A percentile compares a stretch with the other conserved stretches of the same genome.
These are phyloP conservation scores for Xerocomellus dryophilus DNA, from an alignment of 768 basidiomycete genomes.

Conservation along the genomic window DNA sequence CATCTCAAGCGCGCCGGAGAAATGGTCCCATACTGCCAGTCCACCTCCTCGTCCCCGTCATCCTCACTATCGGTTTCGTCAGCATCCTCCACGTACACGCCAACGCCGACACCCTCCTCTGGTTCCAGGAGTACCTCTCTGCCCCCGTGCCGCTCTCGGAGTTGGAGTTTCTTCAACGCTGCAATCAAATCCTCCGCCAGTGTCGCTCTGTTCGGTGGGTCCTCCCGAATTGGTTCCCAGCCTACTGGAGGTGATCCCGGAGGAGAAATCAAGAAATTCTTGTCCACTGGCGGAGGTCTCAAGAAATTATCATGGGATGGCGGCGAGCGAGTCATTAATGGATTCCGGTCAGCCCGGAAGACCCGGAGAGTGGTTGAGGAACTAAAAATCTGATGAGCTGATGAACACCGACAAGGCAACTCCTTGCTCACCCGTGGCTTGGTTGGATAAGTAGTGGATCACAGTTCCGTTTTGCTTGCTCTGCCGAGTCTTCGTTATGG, in stretches of 20 bases:
- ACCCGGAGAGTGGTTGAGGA: conserved; percentile 55
- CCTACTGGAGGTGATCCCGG: conserved; percentile 97
- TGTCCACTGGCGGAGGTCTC: conserved; percentile 74
- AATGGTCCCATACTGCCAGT: conserved; percentile 59
- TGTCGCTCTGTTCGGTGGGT: conserved; percentile 80
- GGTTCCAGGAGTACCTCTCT: conserved; percentile 65
- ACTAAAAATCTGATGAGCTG: conserved; percentile 34
- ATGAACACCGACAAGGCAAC: neutral
- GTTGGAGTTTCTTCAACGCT: conserved; percentile 70
- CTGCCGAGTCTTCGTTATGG: conserved; percentile 57
- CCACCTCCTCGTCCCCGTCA: conserved; percentile 30
- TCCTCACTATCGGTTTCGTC: conserved; percentile 39
- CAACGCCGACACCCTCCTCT: conserved; percentile 66
- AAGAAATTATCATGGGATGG: conserved; percentile 38
- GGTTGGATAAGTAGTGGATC: conserved; percentile 63
- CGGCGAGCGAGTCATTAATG: conserved; percentile 43
- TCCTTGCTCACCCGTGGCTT: conserved; percentile 46
- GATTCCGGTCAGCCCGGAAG: conserved; percentile 71
- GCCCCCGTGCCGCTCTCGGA: conserved; percentile 40
- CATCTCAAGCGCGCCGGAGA: conserved; percentile 51
- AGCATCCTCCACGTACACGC: conserved; percentile 76
- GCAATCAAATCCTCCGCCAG: conserved; percentile 85
- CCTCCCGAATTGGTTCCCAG: conserved; percentile 90
- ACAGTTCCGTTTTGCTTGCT: conserved; percentile 60
- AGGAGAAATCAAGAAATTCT: conserved; percentile 97